Conservation (phyloP, 2,329 filamentous ascomycete genomes). For the Talaromyces piceae region DNA sequence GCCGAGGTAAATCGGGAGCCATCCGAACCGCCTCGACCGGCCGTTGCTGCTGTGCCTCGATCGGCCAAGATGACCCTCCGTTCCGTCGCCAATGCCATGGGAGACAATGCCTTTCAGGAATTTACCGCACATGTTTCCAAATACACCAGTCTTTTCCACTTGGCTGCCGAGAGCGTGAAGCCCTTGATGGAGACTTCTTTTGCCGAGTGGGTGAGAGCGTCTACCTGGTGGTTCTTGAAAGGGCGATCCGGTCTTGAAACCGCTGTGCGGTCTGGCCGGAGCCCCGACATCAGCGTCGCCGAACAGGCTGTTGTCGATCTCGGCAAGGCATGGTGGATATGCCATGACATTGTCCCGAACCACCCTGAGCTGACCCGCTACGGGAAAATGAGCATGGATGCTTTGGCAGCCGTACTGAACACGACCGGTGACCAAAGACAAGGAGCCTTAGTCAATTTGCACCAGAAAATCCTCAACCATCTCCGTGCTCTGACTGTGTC, state of each 20-base stretch:
- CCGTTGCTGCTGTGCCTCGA: conserved; percentile 11
- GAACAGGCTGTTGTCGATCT: conserved; percentile 81
- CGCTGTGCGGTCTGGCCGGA: conserved; percentile 56
- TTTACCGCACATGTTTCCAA: conserved; percentile 67
- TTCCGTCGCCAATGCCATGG: conserved; percentile 37
- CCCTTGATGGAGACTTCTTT: conserved; percentile 57
- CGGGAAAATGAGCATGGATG: conserved; percentile 32
- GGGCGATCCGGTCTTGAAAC: conserved; percentile 69
- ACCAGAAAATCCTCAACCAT: conserved; percentile 54
- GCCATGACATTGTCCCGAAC: conserved; percentile 32
- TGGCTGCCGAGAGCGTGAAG: conserved; percentile 67
- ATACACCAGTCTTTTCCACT: conserved; percentile 65
- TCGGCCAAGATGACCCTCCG: conserved; percentile 27
- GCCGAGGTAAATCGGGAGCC: neutral
- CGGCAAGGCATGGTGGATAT: conserved; percentile 81
- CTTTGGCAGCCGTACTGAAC: conserved; percentile 33
- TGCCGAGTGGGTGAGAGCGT: conserved; percentile 62
- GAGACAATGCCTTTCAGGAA: conserved; percentile 59
- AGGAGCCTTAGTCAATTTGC: conserved; percentile 41
- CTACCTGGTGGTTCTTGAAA: conserved; percentile 83
- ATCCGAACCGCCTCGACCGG: conserved; percentile 1
- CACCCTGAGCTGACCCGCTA: conserved; percentile 34
- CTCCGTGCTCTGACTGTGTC: conserved; percentile 69
- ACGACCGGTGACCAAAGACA: conserved; percentile 40
- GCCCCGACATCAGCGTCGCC: conserved; percentile 17